phyloP scores from a whole-genome alignment of 1,284 basidiomycete genomes.

The Cutaneotrichosporon arboriforme region DNA sequence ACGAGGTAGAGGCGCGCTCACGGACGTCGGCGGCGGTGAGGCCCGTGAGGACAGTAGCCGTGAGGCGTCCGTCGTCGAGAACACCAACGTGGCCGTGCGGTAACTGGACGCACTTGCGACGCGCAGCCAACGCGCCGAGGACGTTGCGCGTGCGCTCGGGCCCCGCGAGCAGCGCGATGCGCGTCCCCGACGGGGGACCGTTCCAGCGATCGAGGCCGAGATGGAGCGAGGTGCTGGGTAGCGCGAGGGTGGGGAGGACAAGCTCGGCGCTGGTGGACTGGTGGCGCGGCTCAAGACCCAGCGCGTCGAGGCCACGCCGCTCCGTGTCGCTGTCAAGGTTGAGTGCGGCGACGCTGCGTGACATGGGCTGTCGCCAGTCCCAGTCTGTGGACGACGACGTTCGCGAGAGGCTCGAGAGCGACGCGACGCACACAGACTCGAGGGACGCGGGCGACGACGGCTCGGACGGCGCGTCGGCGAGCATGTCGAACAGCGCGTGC shows the following conservation, averaged over 20 bases:
- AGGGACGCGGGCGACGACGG: conserved; percentile 31
- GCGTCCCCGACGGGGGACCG: conserved; percentile 10
- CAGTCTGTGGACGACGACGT: conserved; percentile 21
- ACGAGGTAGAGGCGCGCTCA: conserved; percentile 16
- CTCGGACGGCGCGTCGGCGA: conserved; percentile 21
- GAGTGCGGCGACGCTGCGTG: conserved; percentile 1
- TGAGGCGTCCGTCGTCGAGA: conserved; percentile 13
- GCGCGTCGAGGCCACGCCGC: background rate
- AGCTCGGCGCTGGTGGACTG: conserved; percentile 21
- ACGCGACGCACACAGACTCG: conserved; percentile 26
- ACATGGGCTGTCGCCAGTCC: conserved; percentile 11
- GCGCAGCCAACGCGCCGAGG: conserved; percentile 20
- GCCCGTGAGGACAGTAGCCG: conserved; percentile 24
- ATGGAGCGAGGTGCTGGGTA: conserved; percentile 38
- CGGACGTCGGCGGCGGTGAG: conserved; percentile 15
- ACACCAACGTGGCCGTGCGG: conserved; percentile 27
- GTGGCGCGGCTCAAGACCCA: conserved; percentile 1
- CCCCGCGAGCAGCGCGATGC: conserved; percentile 26
- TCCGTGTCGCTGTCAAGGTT: background rate
- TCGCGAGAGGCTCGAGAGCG: conserved; percentile 26
- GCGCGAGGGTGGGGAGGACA: conserved; percentile 33
- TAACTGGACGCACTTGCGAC: conserved; percentile 30
- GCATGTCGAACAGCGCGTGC: conserved; percentile 17
- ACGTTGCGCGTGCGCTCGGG: conserved; percentile 23
- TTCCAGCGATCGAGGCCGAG: conserved; percentile 28